Percentiles rank a stretch among this genome's conserved stretches.
phyloP scores from a whole-genome alignment of 129 eudicot genomes.

The Artemisia annua region DNA sequence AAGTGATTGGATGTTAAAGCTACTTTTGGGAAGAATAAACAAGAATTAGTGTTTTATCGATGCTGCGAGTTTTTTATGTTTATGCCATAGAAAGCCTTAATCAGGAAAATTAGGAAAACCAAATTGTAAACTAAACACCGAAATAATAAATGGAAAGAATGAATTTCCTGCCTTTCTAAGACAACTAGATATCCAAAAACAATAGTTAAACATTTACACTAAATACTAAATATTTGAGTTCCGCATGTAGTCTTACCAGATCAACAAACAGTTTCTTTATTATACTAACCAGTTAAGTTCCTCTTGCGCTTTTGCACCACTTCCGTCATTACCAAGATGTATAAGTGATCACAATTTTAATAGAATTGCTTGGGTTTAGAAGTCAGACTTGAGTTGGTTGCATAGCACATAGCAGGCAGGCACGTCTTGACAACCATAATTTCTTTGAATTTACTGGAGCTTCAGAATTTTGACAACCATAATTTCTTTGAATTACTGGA shows the following conservation, averaged over 20 bases:
- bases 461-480: too few relatives aligned
- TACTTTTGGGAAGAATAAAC: neutral
- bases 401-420: too few relatives aligned
- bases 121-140: neutral
- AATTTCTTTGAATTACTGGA: too few relatives aligned
- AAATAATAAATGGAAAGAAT: constrained; percentile 5
- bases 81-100: neutral
- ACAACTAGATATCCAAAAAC: neutral
- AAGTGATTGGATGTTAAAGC: neutral
- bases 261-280: neutral
- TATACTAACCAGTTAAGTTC: neutral
- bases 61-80: neutral
- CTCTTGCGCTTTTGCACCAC: neutral
- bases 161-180: neutral
- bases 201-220: neutral
- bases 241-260: neutral
- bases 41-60: neutral
- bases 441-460: too few relatives aligned
- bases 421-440: too few relatives aligned
- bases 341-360: neutral
- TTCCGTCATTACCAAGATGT: neutral
- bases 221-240: neutral
- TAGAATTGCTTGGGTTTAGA: neutral
- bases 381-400: neutral
- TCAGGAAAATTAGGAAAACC: neutral